These are phyloP conservation scores for Sequoia sempervirens DNA, from an alignment of 75 land plant genomes.

Conservation along the genomic window DNA sequence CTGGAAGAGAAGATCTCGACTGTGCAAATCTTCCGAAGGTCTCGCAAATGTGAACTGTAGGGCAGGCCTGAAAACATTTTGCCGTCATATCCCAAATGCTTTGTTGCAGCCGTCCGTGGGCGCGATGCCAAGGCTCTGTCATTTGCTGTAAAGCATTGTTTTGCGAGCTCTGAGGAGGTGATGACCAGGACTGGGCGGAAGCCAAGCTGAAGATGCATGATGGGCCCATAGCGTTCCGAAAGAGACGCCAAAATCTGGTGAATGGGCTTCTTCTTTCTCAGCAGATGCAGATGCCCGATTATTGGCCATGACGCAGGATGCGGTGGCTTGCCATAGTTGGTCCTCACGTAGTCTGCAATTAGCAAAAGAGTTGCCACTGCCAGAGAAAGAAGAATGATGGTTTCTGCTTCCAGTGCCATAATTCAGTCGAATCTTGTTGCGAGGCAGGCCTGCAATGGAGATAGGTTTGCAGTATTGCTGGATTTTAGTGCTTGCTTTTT, in stretches of 20 bases:
- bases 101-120: not conserved
- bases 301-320: slow-evolving; percentile 17
- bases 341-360: no score
- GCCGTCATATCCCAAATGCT: slow-evolving; percentile 24
- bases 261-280: slow-evolving; percentile 10
- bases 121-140: slow-evolving; percentile 25
- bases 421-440: no score
- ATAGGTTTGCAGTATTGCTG: no score
- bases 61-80: slow-evolving; percentile 30
- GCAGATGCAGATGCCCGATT: slow-evolving; percentile 34
- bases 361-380: no score
- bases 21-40: slow-evolving; percentile 20
- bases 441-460: no score
- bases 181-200: slow-evolving; percentile 19
- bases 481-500: no score
- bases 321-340: no score
- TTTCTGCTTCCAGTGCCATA: no score
- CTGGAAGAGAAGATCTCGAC: slow-evolving; percentile 24
- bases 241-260: slow-evolving; percentile 18
- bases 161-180: slow-evolving; percentile 24
- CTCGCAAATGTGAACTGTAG: slow-evolving; percentile 37
- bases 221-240: slow-evolving; percentile 30
- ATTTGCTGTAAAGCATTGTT: slow-evolving; percentile 20
- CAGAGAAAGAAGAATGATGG: no score
- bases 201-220: slow-evolving; percentile 27